Percentiles rank a stretch among this genome's conserved stretches.
Conservation (phyloP, 805 yeast genomes). For the Tetrapisispora namnaoensis region DNA sequence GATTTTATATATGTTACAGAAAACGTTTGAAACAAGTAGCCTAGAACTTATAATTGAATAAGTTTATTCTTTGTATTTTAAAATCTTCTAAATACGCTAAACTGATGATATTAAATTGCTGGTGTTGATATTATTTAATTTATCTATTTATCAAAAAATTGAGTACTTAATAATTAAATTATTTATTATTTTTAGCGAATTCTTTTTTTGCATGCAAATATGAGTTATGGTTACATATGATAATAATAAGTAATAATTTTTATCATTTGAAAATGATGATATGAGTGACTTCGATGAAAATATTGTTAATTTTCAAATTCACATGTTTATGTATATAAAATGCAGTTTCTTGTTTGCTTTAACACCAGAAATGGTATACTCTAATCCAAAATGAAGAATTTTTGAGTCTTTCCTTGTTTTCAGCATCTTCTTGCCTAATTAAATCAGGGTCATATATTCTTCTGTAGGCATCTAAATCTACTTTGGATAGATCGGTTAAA, state of each 20-base stretch:
- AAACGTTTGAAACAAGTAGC: no score
- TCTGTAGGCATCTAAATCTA: constrained; percentile 38
- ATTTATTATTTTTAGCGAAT: background rate
- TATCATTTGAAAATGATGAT: background rate
- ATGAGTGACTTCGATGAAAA: constrained; percentile 1
- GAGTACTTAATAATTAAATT: background rate
- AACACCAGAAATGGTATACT: constrained; percentile 34
- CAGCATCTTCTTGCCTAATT: constrained; percentile 34
- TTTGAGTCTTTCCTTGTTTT: constrained; percentile 22
- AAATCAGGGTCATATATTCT: constrained; percentile 31
- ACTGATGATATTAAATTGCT: no score
- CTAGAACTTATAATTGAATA: no score
- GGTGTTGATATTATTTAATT: no score
- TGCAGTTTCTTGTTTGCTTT: constrained; percentile 3
- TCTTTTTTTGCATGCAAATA: constrained; percentile 1
- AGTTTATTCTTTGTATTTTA: no score
- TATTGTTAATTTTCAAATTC: background rate
- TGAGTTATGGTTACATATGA: background rate
- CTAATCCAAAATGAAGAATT: constrained; percentile 26
- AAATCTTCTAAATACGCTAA: no score
- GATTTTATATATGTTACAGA: no score
- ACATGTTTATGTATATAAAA: background rate
- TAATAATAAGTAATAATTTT: background rate
- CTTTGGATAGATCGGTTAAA: constrained; percentile 28
- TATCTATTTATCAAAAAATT: background rate